Base-by-base conservation (phyloP, 2,329 filamentous ascomycete genomes). In the Fusarium sororula region DNA sequence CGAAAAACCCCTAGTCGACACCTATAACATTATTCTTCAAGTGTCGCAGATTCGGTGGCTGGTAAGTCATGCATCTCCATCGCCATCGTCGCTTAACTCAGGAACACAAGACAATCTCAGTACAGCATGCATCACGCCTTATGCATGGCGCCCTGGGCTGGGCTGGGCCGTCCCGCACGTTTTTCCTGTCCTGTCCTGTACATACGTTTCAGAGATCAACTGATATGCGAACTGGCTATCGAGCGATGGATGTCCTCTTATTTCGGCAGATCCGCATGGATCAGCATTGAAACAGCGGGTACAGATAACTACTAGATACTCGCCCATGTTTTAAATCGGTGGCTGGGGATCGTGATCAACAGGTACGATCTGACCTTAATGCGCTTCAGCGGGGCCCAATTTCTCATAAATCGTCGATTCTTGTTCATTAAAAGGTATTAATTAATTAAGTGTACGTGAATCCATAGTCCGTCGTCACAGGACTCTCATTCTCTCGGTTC, bases 311-410 rank as follows among this genome's bases (percentile, higher is more conserved):
- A 26, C 24, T 26, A 38, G 32, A 15, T 35, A 35, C 32, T 38
- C 41, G n/a, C 41, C 41, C 22, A 28, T 42, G 24, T 41, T 47
- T 57, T 42, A 57, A 39, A 42, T 48, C 41, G 50, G 58, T 74
- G 71, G 71, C 55, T 74, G 71, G 63, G 50, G 37, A 54, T 30
- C 26, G 50, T 64, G 71, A 74, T 74, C 71, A 74, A 51, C 71
- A 74, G 71, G 71, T 59, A 74, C 71, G 28, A 74, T 74, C 71
- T 60, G 20, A 7, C 5, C 7, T n/a, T 11, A 1, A 6, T 3
- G 8, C 13, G 7, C 0, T 54, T n/a, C 32, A 39, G 35, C 24
- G 18, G 35, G 32, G 20, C 4, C 35, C 51, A 54, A 10, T 28
- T 10, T 17, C 51, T 54, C 51, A 12, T 54, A 18, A 54, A 39